Percentiles rank a stretch among this genome's conserved stretches.
phyloP scores from a whole-genome alignment of 2,329 filamentous ascomycete genomes.

The Trichoderma atrobrunneum region DNA sequence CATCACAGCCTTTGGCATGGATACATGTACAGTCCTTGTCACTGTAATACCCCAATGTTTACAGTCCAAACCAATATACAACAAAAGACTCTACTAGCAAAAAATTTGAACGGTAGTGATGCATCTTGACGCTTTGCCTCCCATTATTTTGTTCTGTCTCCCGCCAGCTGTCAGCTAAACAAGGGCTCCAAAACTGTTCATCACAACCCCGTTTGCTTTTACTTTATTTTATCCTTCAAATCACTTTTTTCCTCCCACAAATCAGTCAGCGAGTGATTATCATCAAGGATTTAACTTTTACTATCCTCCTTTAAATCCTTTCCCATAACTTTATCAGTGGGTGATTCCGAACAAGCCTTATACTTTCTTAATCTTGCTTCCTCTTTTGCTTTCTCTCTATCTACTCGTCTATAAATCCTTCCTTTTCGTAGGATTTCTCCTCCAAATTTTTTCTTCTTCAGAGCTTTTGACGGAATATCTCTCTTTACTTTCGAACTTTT shows the following conservation, averaged over 20 bases:
- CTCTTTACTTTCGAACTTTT: not conserved
- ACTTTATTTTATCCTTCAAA: not conserved
- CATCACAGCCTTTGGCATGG: not conserved
- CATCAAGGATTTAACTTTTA: not conserved
- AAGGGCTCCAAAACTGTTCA: not conserved
- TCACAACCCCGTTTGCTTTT: too few species aligned
- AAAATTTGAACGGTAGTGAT: not conserved
- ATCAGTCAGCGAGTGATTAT: not conserved
- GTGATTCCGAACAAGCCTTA: not conserved
- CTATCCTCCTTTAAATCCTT: not conserved
- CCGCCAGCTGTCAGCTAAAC: not conserved
- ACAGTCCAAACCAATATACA: not conserved
- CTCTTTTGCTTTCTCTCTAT: not conserved
- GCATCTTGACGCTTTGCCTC: not conserved
- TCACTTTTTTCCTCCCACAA: not conserved
- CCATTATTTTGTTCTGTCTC: not conserved
- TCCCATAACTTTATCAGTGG: not conserved
- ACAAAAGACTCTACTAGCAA: not conserved
- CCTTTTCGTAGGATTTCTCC: not conserved
- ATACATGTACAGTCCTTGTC: not conserved
- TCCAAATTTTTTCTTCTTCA: too few species aligned
- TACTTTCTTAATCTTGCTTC: not conserved
- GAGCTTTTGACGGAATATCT: not conserved
- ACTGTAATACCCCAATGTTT: not conserved
- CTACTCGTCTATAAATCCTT: not conserved